These are phyloP conservation scores for Capronia epimyces DNA, from an alignment of 2,329 filamentous ascomycete genomes.

Conservation along the genomic window DNA sequence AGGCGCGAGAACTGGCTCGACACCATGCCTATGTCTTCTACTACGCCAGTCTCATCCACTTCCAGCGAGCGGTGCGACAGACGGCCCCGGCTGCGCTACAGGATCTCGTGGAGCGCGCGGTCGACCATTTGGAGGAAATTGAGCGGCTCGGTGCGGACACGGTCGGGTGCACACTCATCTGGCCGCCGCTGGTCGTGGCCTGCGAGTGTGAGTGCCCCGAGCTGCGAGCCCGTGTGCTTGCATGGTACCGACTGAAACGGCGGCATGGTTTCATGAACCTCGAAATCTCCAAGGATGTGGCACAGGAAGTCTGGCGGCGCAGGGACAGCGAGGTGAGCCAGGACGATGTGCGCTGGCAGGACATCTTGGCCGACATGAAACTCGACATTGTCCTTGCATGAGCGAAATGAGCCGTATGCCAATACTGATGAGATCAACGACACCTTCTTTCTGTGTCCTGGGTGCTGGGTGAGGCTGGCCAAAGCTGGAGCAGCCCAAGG, in stretches of 20 bases:
- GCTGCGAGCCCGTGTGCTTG: conserved; percentile 32
- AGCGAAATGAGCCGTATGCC: no score
- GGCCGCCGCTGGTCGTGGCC: conserved; percentile 36
- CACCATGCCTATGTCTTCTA: conserved; percentile 33
- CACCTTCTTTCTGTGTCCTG: no score
- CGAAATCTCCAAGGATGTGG: conserved; percentile 33
- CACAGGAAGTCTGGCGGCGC: conserved; percentile 32
- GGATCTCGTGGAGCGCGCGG: conserved; percentile 32
- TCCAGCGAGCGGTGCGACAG: conserved; percentile 33
- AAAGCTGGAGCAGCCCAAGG: no score
- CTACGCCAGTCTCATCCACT: conserved; percentile 35
- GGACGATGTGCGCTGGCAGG: conserved; percentile 33
- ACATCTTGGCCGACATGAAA: conserved; percentile 32
- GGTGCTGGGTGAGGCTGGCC: no score
- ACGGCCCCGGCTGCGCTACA: conserved; percentile 29
- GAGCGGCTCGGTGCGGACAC: conserved; percentile 30
- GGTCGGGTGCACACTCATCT: conserved; percentile 36
- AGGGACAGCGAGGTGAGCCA: conserved; percentile 16
- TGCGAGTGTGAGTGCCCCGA: conserved; percentile 33
- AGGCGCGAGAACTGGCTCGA: conserved; percentile 24
- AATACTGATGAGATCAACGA: no score
- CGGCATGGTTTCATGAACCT: conserved; percentile 36
- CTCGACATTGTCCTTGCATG: conserved; percentile 34
- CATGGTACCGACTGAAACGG: conserved; percentile 33
- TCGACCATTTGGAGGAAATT: conserved; percentile 33